Conservation (phyloP, 2,329 filamentous ascomycete species). For the Dothideomycetes sp. region DNA sequence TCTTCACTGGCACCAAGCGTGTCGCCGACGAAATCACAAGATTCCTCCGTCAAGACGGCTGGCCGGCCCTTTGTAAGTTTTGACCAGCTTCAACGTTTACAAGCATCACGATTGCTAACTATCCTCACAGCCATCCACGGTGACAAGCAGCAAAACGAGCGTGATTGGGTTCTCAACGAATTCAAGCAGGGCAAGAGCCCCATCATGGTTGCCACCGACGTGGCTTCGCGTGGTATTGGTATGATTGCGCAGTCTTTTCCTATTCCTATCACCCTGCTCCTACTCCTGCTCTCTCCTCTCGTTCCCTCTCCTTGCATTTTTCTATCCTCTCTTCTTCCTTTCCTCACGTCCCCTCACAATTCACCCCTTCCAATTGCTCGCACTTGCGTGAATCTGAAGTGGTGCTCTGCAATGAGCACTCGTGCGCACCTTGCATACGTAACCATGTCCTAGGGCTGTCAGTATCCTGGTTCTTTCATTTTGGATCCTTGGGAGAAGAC, state of each 20-base stretch:
- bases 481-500: constrained; percentile 67
- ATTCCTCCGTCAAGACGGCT: constrained; percentile 94
- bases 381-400: constrained; percentile 51
- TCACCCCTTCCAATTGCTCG: constrained; percentile 24
- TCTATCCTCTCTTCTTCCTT: constrained; percentile 3
- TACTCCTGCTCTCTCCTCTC: constrained; percentile 21
- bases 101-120: constrained; percentile 11
- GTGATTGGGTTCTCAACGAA: constrained; percentile 98
- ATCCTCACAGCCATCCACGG: constrained; percentile 74
- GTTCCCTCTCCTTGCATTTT: constrained; percentile 11
- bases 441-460: constrained; percentile 78
- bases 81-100: not conserved
- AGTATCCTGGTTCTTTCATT: constrained; percentile 72
- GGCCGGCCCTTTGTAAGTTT: constrained; percentile 84
- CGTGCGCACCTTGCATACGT: constrained; percentile 76
- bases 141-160: constrained; percentile 98
- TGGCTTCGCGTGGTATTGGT: constrained; percentile 99
- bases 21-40: constrained; percentile 96
- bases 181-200: constrained; percentile 99
- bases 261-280: constrained; percentile 23
- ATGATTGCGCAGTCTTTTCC: constrained; percentile 60
- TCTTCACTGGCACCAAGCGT: constrained; percentile 80
- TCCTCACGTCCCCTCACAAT: constrained; percentile 17
- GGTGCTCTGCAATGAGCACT: constrained; percentile 70
- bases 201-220: constrained; percentile 99